Evolutionary conservation across 2,329 filamentous ascomycete species (phyloP).

Genomic region (Pseudogymnoascus sp.): DNA sequence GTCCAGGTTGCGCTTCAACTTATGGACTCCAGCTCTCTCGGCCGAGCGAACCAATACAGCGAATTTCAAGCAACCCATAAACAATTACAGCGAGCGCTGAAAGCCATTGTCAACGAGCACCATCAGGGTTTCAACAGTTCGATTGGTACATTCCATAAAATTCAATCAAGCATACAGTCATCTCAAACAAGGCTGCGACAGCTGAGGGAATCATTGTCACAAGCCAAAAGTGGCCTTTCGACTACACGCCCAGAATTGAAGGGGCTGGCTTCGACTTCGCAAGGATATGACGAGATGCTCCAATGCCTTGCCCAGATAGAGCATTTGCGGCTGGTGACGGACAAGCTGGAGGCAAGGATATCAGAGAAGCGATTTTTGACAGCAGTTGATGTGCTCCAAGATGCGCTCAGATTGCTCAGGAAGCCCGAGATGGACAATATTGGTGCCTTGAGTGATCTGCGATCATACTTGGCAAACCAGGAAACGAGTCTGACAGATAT

Average conservation of each 20-base stretch:
- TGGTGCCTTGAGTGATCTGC: slow-evolving; percentile 76
- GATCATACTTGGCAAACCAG: slow-evolving; percentile 85
- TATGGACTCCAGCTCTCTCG: slow-evolving; percentile 88
- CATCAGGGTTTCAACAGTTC: slow-evolving; percentile 99
- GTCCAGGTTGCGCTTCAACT: slow-evolving; percentile 92
- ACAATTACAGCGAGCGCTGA: slow-evolving; percentile 86
- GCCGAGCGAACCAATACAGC: slow-evolving; percentile 77
- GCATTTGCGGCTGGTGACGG: slow-evolving; percentile 78
- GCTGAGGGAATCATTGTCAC: slow-evolving; percentile 73
- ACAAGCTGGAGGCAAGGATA: slow-evolving; percentile 87
- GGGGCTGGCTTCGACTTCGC: slow-evolving; percentile 77
- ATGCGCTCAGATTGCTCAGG: slow-evolving; percentile 72
- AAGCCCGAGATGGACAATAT: slow-evolving; percentile 88
- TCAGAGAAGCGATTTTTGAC: slow-evolving; percentile 93
- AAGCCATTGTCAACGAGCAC: slow-evolving; percentile 94
- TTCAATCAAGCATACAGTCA: slow-evolving; percentile 82
- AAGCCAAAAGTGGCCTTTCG: slow-evolving; percentile 73
- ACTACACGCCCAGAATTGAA: slow-evolving; percentile 85
- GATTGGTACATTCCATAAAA: slow-evolving; percentile 98
- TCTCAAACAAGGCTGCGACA: slow-evolving; percentile 79
- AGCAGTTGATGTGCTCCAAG: slow-evolving; percentile 86
- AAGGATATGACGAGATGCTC: slow-evolving; percentile 83
- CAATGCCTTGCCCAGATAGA: slow-evolving; percentile 78
- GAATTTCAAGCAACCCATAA: slow-evolving; percentile 77
- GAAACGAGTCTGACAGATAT: slow-evolving; percentile 90